phyloP scores from a whole-genome alignment of 345 rosid species.

The Syzygium aromaticum region DNA sequence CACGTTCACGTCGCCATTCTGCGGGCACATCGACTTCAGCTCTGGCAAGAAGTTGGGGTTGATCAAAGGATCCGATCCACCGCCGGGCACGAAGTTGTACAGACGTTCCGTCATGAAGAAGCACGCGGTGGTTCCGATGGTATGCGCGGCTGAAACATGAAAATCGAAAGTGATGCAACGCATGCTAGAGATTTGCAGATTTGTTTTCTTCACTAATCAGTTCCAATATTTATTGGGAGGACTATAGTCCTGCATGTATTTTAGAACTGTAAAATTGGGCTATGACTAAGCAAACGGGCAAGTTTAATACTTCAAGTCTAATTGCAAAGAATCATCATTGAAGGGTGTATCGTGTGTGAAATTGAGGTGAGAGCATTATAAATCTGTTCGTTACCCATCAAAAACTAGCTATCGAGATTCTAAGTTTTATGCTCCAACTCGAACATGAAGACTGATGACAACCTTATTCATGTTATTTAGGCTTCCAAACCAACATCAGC shows the following conservation, averaged over 20 bases:
- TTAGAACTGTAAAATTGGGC: neutral
- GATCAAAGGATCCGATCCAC: constrained; percentile 55
- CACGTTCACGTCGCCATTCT: constrained; percentile 45
- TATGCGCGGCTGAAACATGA: constrained; percentile 53
- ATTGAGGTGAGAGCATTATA: neutral
- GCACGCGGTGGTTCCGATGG: constrained; percentile 82
- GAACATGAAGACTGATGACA: neutral
- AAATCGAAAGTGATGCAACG: neutral
- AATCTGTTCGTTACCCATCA: neutral
- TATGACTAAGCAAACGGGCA: neutral
- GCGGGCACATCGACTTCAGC: constrained; percentile 39
- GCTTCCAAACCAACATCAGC: neutral
- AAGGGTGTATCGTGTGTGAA: neutral
- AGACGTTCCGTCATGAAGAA: constrained; percentile 74
- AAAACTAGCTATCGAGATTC: neutral
- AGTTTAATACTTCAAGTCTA: neutral
- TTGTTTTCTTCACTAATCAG: neutral
- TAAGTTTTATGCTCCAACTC: neutral
- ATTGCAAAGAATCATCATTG: neutral
- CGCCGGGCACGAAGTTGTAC: constrained; percentile 38
- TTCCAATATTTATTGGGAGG: no score
- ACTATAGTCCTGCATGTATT: neutral
- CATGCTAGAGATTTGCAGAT: neutral
- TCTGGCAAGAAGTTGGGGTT: constrained; percentile 32
- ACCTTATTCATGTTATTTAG: neutral